These are phyloP conservation scores for Hanseniaspora uvarum DNA, from an alignment of 1,139 yeast genomes.

Conservation along the genomic window DNA sequence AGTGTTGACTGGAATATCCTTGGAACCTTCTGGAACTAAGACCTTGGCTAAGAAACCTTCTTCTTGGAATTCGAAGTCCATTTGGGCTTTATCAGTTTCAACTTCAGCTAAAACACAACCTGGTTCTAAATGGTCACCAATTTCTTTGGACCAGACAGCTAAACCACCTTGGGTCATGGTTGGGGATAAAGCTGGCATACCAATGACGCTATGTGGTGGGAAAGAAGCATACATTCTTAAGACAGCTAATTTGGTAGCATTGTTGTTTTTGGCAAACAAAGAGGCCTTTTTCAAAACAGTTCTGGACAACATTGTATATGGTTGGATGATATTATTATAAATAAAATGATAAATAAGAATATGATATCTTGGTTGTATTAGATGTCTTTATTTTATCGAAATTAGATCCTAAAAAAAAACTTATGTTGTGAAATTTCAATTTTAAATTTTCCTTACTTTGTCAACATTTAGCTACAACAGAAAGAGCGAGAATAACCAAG, in stretches of 20 bases:
- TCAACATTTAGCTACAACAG: neutral
- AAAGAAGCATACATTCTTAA: conserved; percentile 35
- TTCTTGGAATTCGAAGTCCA: conserved; percentile 98
- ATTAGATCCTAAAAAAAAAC: too few species aligned
- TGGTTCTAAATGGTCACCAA: conserved; percentile 76
- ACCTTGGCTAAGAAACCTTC: conserved; percentile 93
- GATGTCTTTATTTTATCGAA: neutral
- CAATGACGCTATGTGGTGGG: conserved; percentile 54
- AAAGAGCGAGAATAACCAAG: neutral
- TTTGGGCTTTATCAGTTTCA: conserved; percentile 96
- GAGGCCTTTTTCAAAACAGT: conserved; percentile 19
- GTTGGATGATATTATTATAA: too few species aligned
- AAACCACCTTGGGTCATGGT: conserved; percentile 95
- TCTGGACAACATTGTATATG: conserved; percentile 21
- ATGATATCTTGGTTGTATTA: neutral
- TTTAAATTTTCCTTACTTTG: neutral
- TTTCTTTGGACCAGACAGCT: conserved; percentile 77
- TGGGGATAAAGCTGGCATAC: conserved; percentile 85
- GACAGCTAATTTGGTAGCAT: conserved; percentile 23
- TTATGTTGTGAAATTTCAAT: too few species aligned
- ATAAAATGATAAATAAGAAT: neutral
- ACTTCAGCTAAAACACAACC: conserved; percentile 95
- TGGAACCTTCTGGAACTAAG: conserved; percentile 72
- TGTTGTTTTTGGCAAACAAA: conserved; percentile 25
- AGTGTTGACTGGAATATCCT: conserved; percentile 84